phyloP scores from a whole-genome alignment of 768 basidiomycete species.

The Gloeopeniophorella convolvens region DNA sequence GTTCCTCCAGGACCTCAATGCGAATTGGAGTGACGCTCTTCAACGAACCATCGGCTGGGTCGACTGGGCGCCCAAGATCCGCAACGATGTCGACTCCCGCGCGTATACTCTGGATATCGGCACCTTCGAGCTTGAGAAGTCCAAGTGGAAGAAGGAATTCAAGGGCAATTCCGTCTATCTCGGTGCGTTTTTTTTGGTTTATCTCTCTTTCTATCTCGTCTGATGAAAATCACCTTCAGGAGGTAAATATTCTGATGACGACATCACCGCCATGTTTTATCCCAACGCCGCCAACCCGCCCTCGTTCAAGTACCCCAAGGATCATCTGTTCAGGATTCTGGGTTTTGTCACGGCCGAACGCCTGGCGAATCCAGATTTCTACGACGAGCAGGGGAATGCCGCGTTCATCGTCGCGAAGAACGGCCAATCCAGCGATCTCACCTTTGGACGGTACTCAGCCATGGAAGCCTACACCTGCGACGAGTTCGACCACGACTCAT shows the following conservation, averaged over 20 bases:
- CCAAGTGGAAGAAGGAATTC: conserved; percentile 28
- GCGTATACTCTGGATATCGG: conserved; percentile 26
- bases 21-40: conserved; percentile 22
- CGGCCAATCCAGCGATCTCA: conserved; percentile 28
- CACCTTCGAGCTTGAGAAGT: conserved; percentile 24
- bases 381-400: conserved; percentile 26
- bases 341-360: conserved; percentile 17
- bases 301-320: conserved; percentile 1
- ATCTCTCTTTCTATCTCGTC: conserved; percentile 11
- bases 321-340: conserved; percentile 8
- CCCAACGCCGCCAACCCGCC: not conserved
- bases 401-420: conserved; percentile 30
- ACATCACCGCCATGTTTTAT: not conserved
- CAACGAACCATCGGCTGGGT: conserved; percentile 26
- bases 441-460: conserved; percentile 30
- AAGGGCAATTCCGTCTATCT: conserved; percentile 28
- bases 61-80: conserved; percentile 23
- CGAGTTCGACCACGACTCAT: conserved; percentile 16
- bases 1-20: conserved; percentile 23
- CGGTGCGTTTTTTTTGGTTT: conserved; percentile 26
- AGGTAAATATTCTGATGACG: not conserved
- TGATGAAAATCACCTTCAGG: conserved; percentile 5
- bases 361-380: conserved; percentile 25
- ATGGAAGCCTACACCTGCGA: conserved; percentile 25
- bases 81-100: conserved; percentile 20